Base-by-base conservation (phyloP, 2,329 filamentous ascomycete genomes). In the Shiraia bambusicola region DNA sequence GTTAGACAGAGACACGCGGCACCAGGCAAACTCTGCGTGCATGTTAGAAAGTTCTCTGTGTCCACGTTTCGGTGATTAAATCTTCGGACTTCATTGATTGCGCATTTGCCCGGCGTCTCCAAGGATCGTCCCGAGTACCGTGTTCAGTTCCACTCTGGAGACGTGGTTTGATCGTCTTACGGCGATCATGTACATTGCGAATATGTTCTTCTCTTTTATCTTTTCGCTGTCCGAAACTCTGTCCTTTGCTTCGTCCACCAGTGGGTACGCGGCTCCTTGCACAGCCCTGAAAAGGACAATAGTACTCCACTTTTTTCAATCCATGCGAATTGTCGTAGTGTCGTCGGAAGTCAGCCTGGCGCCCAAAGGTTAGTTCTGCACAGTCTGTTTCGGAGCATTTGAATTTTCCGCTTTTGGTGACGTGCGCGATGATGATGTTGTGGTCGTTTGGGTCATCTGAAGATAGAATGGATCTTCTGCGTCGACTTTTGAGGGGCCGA, bases 121-220 rank as follows among this genome's bases (percentile, higher is more conserved):
- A n/a, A n/a, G n/a, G n/a, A n/a, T n/a, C n/a, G n/a, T n/a, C n/a
- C n/a, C n/a, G n/a, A n/a, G n/a, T n/a, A n/a, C n/a, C n/a, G n/a
- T n/a, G n/a, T n/a, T n/a, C n/a, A n/a, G n/a, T n/a, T n/a, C n/a
- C n/a, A n/a, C n/a, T n/a, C n/a, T n/a, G n/a, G n/a, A n/a, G n/a
- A n/a, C n/a, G n/a, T n/a, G n/a, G n/a, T n/a, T n/a, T n/a, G n/a
- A n/a, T n/a, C n/a, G n/a, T n/a, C n/a, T n/a, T n/a, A n/a, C n/a
- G n/a, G n/a, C n/a, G n/a, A n/a, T 42, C 28, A 47, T 65, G 61
- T 15, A 59, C 52, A n/a, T 49, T 61, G 17, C 49, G 40, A 1
- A 59, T 22, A 36, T 65, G 61, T 29, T 65, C 61, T 6, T 53
- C 45, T 43, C 59, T 57, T 28, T 67, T 67, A 37, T 67, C 64